Evolutionary conservation across 805 yeast genomes (phyloP), one percentile per base, ranked within the genome.

Genomic region (Limtongozyma cylindracea): DNA sequence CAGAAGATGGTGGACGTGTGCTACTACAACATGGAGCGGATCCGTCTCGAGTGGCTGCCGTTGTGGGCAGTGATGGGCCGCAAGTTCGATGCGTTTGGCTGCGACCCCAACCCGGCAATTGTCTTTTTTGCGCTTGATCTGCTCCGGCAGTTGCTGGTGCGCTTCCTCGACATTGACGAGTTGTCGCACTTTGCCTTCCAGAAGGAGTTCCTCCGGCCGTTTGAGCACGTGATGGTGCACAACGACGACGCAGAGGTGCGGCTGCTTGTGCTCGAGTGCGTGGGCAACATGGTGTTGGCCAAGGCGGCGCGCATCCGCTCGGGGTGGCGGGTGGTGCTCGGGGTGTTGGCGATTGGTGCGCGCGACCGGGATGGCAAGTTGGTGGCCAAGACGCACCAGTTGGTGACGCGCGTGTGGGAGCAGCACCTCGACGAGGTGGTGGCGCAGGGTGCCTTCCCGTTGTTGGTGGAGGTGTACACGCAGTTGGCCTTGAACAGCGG

Each of bases 1-100:
- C 96, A 80, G 38, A 88, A 88, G 39, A 74, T 88, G 56, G 92
- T 88, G 23, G 98, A 91, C 45, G 91, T 88, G 19, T 84, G 95
- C 45, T 84, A 88, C 44, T 88, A 91, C 51, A 91, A 91, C 41
- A 88, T 88, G 95, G 67, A 67, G 22, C 73, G 98, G 51, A 82
- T 88, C 34, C 65, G 93, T 42, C 68, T 88, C 28, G 94, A 91
- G 45, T 88, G 98, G 95, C 65, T 92, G 5, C 84, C 77, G 24
- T 54, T 88, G 27, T 88, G 99, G 99, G 62, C 73, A 10, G 72
- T 76, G 7, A 74, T 88, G 74, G 93, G 92, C 10, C 74, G 62
- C 26, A 74, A 76, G 19, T 88, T 88, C 48, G 76, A 77, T 31
- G 61, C 55, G 21, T 82, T 80, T 30, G 91, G 91, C 3, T 68